These are phyloP conservation scores for Blastobotrys parvus DNA, from an alignment of 805 yeast genomes.

Conservation along the genomic window DNA sequence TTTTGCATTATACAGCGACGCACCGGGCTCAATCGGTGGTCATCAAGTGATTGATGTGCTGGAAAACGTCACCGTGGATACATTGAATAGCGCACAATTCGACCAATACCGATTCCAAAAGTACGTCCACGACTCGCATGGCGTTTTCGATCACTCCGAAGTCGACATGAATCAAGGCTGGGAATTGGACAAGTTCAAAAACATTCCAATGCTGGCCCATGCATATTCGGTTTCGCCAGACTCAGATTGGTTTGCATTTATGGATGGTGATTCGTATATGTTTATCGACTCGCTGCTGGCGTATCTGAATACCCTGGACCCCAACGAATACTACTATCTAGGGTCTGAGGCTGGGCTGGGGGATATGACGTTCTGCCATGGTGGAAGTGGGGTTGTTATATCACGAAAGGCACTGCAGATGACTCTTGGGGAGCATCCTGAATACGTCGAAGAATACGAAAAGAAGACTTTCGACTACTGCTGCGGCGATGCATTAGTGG, in stretches of 20 bases:
- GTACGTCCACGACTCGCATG: slow-evolving; percentile 17
- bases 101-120: slow-evolving; percentile 23
- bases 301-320: slow-evolving; percentile 21
- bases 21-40: slow-evolving; percentile 25
- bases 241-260: slow-evolving; percentile 29
- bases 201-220: slow-evolving; percentile 30
- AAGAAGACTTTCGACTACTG: slow-evolving; percentile 18
- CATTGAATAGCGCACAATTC: slow-evolving; percentile 14
- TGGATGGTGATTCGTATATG: slow-evolving; percentile 30
- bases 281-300: slow-evolving; percentile 23
- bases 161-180: slow-evolving; percentile 22
- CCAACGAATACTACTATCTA: slow-evolving; percentile 25
- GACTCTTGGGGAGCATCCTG: slow-evolving; percentile 21
- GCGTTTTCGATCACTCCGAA: slow-evolving; percentile 10
- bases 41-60: slow-evolving; percentile 27
- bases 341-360: slow-evolving; percentile 23
- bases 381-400: slow-evolving; percentile 31
- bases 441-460: slow-evolving; percentile 18
- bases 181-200: slow-evolving; percentile 30
- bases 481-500: slow-evolving; percentile 31
- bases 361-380: slow-evolving; percentile 28
- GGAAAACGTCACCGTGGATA: slow-evolving; percentile 17
- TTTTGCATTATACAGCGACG: slow-evolving; percentile 29
- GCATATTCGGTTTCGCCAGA: slow-evolving; percentile 25
- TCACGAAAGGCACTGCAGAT: slow-evolving; percentile 25